Evolutionary conservation across 768 basidiomycete genomes (phyloP).

Genomic region (Lactarius quietus): DNA sequence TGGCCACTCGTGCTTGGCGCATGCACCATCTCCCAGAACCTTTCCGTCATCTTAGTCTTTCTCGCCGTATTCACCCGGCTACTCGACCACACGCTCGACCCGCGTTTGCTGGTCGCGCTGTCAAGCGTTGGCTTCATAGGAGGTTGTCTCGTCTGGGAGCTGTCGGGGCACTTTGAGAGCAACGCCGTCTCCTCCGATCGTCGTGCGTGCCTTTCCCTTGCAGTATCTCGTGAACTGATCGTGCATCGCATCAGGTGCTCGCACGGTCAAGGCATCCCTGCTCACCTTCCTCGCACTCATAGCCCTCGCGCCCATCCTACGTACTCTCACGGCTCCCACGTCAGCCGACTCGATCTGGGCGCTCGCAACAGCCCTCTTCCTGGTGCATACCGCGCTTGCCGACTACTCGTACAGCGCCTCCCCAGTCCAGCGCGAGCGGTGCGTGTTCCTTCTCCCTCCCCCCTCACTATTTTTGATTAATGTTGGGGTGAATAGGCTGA

Average conservation of each 20-base stretch:
- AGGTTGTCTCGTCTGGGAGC: conserved; percentile 63
- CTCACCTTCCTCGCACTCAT: conserved; percentile 86
- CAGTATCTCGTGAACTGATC: neutral
- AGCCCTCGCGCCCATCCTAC: conserved; percentile 85
- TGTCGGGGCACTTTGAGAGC: conserved; percentile 43
- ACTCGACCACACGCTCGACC: conserved; percentile 59
- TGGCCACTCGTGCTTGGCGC: conserved; percentile 66
- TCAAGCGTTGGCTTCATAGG: conserved; percentile 56
- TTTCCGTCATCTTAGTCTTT: conserved; percentile 78
- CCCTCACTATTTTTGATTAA: neutral
- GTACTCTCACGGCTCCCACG: conserved; percentile 90
- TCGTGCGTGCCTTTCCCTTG: conserved; percentile 12
- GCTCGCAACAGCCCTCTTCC: conserved; percentile 78
- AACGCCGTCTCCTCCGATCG: conserved; percentile 27
- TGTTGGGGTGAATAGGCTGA: conserved; percentile 45
- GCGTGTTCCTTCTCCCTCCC: conserved; percentile 13
- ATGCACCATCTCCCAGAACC: conserved; percentile 79
- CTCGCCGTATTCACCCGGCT: conserved; percentile 74
- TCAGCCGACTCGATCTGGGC: conserved; percentile 98
- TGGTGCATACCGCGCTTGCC: conserved; percentile 75
- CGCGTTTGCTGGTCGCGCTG: conserved; percentile 62
- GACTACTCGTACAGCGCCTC: conserved; percentile 64
- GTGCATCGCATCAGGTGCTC: conserved; percentile 49
- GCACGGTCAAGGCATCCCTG: conserved; percentile 74
- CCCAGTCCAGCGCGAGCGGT: conserved; percentile 14